Evolutionary conservation across 2,329 filamentous ascomycete genomes (phyloP).

Genomic region (Lecanicillium sp.): DNA sequence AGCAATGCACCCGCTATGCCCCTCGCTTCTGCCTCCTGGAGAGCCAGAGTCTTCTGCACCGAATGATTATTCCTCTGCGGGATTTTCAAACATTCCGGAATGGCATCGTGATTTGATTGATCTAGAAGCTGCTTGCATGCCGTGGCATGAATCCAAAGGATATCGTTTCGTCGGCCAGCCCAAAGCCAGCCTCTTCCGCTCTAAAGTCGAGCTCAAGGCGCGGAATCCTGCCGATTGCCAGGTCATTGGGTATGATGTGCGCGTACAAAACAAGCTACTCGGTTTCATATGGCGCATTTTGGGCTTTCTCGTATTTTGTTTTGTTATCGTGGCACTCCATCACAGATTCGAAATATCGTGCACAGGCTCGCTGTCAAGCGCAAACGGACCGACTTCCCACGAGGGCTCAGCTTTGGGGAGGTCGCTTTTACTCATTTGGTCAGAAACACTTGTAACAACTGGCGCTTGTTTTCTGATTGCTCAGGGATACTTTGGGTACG

Average conservation of each 20-base stretch:
- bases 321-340: slow-evolving; percentile 9
- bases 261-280: background rate
- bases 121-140: slow-evolving; percentile 3
- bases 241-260: slow-evolving; percentile 12
- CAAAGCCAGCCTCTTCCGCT: slow-evolving; percentile 8
- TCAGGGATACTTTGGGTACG: slow-evolving; percentile 15
- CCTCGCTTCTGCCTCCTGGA: no score
- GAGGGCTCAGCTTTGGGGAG: background rate
- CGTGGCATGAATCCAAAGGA: background rate
- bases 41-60: no score
- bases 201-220: slow-evolving; percentile 15
- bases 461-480: slow-evolving; percentile 12
- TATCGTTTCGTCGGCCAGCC: background rate
- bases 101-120: slow-evolving; percentile 1
- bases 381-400: no score
- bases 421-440: slow-evolving; percentile 8
- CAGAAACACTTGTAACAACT: slow-evolving; percentile 8
- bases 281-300: slow-evolving; percentile 7
- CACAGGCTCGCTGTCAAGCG: background rate
- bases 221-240: slow-evolving; percentile 10
- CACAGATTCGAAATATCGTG: slow-evolving; percentile 7
- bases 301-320: slow-evolving; percentile 9
- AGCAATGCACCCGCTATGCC: no score
- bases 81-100: background rate
- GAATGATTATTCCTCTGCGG: no score